Percentiles rank a stretch among this genome's conserved stretches.
These are phyloP conservation scores for Hylodesmum podocarpum DNA, from an alignment of 306 rosid species.

Conservation along the genomic window DNA sequence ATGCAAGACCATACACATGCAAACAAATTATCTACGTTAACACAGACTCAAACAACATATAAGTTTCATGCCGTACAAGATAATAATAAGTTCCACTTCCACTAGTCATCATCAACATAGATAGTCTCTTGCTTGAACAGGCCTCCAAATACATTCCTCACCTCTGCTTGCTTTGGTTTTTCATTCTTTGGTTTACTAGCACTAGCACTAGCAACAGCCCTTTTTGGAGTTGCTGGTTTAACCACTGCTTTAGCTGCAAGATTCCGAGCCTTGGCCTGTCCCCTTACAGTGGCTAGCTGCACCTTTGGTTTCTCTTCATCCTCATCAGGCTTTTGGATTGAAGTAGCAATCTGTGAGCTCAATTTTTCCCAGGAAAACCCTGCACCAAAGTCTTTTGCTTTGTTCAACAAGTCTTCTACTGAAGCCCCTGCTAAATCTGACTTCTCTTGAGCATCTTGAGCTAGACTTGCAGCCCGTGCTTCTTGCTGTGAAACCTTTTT, in stretches of 20 bases:
- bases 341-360: constrained; percentile 59
- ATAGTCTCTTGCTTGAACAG: constrained; percentile 90
- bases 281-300: constrained; percentile 86
- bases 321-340: constrained; percentile 45
- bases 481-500: constrained; percentile 56
- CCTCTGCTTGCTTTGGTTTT: constrained; percentile 42
- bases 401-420: constrained; percentile 53
- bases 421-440: constrained; percentile 58
- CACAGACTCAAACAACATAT: constrained; percentile 27
- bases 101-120: constrained; percentile 85
- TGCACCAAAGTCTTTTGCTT: constrained; percentile 69
- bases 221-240: constrained; percentile 41
- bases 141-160: constrained; percentile 91
- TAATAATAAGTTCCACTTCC: constrained; percentile 10
- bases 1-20: constrained; percentile 25
- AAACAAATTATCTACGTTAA: constrained; percentile 32
- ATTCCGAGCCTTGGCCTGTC: constrained; percentile 82
- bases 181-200: constrained; percentile 45
- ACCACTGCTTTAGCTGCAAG: constrained; percentile 55
- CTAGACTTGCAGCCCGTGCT: constrained; percentile 49
- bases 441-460: constrained; percentile 61
- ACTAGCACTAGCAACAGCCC: background rate
- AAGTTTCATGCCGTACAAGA: constrained; percentile 15
- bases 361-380: constrained; percentile 74
- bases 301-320: constrained; percentile 58